Percentiles rank a stretch among this genome's conserved stretches.
These are phyloP conservation scores for Penicillium griseofulvum DNA, from an alignment of 2,329 filamentous ascomycete genomes.

Conservation along the genomic window DNA sequence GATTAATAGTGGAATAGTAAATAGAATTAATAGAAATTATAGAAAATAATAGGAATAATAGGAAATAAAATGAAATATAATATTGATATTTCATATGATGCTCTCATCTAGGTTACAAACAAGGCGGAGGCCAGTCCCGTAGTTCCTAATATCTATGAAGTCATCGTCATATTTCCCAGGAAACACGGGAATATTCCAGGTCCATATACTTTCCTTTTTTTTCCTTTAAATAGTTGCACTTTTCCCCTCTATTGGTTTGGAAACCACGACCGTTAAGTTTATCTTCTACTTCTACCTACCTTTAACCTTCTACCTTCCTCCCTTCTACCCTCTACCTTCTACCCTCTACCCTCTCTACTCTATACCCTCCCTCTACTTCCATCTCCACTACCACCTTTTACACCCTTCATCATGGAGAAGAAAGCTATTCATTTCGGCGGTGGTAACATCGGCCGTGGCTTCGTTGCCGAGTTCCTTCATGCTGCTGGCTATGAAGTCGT, in stretches of 20 bases:
- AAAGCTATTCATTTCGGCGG: slow-evolving; percentile 83
- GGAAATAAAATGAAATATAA: background rate
- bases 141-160: slow-evolving; percentile 20
- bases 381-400: background rate
- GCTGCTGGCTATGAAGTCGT: slow-evolving; percentile 93
- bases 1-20: background rate
- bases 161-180: slow-evolving; percentile 14
- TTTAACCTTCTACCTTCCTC: background rate
- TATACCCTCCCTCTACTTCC: background rate
- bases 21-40: background rate
- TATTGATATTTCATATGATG: slow-evolving; percentile 5
- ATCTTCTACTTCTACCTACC: background rate
- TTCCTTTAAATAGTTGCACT: slow-evolving; percentile 6
- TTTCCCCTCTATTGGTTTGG: background rate
- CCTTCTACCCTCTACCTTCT: background rate
- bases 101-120: slow-evolving; percentile 13
- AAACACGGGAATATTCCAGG: background rate
- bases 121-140: slow-evolving; percentile 25
- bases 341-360: background rate
- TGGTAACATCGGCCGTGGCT: slow-evolving; percentile 83
- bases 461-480: slow-evolving; percentile 88
- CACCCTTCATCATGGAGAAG: slow-evolving; percentile 45
- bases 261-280: background rate
- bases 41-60: background rate
- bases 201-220: background rate